phyloP scores from a whole-genome alignment of 768 basidiomycete genomes.

The Hirschioporus abietinus region DNA sequence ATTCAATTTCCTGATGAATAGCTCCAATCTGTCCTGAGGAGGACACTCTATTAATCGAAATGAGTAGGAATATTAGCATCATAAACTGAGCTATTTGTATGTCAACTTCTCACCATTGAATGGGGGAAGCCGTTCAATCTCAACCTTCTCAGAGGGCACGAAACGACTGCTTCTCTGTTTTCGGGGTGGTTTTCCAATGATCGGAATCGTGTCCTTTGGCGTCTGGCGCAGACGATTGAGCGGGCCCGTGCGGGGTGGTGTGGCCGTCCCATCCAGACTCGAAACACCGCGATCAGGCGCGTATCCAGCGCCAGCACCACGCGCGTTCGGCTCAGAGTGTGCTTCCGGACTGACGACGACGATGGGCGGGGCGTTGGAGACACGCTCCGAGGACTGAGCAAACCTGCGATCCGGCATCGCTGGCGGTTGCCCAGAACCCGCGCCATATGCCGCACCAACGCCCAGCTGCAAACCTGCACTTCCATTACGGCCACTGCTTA shows the following conservation, averaged over 20 bases:
- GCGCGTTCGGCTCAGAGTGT: constrained; percentile 49
- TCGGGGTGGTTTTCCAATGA: constrained; percentile 92
- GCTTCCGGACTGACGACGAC: constrained; percentile 81
- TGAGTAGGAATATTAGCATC: not conserved
- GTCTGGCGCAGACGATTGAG: constrained; percentile 72
- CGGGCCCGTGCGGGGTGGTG: constrained; percentile 62
- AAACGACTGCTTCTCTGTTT: constrained; percentile 98
- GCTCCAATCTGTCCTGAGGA: constrained; percentile 76
- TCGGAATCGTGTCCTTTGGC: constrained; percentile 95
- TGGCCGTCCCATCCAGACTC: constrained; percentile 32
- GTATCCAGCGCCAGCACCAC: not conserved
- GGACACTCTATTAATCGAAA: constrained; percentile 64
- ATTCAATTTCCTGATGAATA: constrained; percentile 92
- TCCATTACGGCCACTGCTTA: not conserved
- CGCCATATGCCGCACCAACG: not conserved
- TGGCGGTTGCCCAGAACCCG: constrained; percentile 28
- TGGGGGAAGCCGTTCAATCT: constrained; percentile 88
- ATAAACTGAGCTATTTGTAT: constrained; percentile 8
- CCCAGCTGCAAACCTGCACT: not conserved
- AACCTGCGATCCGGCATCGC: constrained; percentile 58
- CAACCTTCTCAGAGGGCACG: constrained; percentile 92
- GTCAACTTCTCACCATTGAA: constrained; percentile 63
- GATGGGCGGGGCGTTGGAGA: constrained; percentile 67
- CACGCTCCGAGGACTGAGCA: constrained; percentile 32
- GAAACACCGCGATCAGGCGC: constrained; percentile 42